These are phyloP conservation scores for Aspergillus bombycis DNA, from an alignment of 2,329 filamentous ascomycete species.

Conservation along the genomic window DNA sequence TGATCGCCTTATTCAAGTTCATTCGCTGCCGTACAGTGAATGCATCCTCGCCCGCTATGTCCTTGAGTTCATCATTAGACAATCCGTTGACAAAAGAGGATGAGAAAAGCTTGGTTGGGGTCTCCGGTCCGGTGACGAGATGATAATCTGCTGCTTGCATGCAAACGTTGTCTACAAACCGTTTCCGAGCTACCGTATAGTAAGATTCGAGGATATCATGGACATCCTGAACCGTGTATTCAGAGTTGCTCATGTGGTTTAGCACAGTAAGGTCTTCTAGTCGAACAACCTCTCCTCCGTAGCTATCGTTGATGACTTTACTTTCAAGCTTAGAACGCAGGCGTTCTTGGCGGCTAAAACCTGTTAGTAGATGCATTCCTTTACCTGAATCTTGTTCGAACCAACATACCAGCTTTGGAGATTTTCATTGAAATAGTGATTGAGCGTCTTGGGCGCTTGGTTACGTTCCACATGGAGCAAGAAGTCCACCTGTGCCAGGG, in stretches of 20 bases:
- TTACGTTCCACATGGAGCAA: constrained; percentile 57
- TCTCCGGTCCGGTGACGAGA: constrained; percentile 54
- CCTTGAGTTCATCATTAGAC: constrained; percentile 52
- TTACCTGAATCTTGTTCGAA: neutral
- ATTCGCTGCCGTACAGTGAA: constrained; percentile 45
- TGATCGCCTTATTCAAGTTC: constrained; percentile 51
- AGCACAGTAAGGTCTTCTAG: neutral
- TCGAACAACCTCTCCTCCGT: neutral
- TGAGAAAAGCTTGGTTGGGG: constrained; percentile 59
- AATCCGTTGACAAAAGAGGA: constrained; percentile 56
- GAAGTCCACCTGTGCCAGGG: constrained; percentile 54
- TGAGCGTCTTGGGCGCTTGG: constrained; percentile 53
- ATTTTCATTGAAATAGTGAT: constrained; percentile 55
- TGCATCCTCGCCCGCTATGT: constrained; percentile 62
- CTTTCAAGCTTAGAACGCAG: neutral
- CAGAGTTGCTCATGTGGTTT: constrained; percentile 20
- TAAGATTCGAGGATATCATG: constrained; percentile 64
- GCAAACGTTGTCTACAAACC: constrained; percentile 66
- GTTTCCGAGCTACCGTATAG: constrained; percentile 63
- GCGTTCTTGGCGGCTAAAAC: neutral
- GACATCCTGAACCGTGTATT: constrained; percentile 49
- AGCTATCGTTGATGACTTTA: neutral
- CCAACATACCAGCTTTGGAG: constrained; percentile 42
- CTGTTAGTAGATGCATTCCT: neutral
- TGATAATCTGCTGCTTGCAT: constrained; percentile 60